Conservation (phyloP, 441 rosid species). For the Gossypium lobatum region DNA sequence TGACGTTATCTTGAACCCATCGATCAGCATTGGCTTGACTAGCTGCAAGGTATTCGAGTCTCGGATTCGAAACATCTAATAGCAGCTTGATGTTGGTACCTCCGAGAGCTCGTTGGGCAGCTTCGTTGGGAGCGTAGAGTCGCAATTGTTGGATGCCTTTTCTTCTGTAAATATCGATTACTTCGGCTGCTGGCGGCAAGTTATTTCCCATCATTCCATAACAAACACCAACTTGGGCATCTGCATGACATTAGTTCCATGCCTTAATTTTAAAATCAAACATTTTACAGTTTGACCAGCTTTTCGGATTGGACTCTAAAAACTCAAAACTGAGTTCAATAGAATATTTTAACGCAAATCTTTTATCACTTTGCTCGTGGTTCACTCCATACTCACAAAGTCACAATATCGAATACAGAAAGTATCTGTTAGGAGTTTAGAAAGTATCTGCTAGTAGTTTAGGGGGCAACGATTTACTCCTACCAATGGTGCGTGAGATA, state of each 20-base stretch:
- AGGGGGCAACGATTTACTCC: too few species aligned
- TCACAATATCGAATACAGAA: too few species aligned
- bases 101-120: constrained; percentile 34
- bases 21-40: constrained; percentile 26
- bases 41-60: constrained; percentile 27
- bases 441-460: too few species aligned
- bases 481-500: too few species aligned
- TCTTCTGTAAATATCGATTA: constrained; percentile 38
- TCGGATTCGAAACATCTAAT: constrained; percentile 32
- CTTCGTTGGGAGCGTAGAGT: constrained; percentile 33
- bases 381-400: too few species aligned
- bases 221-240: constrained; percentile 40
- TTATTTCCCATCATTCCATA: constrained; percentile 38
- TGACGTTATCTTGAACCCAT: constrained; percentile 31
- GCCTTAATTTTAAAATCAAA: not conserved
- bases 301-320: too few species aligned
- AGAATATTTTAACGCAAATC: too few species aligned
- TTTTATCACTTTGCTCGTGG: too few species aligned
- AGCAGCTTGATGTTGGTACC: constrained; percentile 42
- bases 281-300: too few species aligned
- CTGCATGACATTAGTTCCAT: not conserved
- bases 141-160: constrained; percentile 31
- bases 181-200: constrained; percentile 35
- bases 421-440: too few species aligned
- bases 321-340: too few species aligned